phyloP scores from a whole-genome alignment of 2,329 filamentous ascomycete species.

The Venturia aucupariae region DNA sequence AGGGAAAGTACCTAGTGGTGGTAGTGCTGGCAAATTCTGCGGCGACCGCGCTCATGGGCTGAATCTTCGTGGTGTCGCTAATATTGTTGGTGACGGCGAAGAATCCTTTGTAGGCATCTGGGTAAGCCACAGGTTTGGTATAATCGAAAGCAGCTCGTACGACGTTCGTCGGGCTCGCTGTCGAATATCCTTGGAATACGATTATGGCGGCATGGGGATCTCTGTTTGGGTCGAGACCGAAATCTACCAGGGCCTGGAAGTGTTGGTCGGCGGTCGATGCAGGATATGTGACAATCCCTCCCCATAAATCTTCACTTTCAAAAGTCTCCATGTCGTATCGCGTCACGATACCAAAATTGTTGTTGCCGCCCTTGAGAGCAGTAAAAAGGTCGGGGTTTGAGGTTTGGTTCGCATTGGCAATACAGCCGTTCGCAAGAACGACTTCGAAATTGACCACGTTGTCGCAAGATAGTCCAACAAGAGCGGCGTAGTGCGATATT shows the following conservation, averaged over 20 bases:
- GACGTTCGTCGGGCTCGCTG: not conserved
- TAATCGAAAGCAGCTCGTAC: constrained; percentile 18
- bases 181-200: constrained; percentile 10
- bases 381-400: constrained; percentile 24
- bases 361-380: constrained; percentile 28
- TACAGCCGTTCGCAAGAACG: constrained; percentile 20
- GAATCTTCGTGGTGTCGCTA: not conserved
- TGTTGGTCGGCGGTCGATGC: not conserved
- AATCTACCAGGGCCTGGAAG: constrained; percentile 2
- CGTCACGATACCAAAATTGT: constrained; percentile 31
- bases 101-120: constrained; percentile 6
- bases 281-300: constrained; percentile 9
- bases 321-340: constrained; percentile 17
- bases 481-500: constrained; percentile 26
- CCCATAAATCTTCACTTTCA: constrained; percentile 6
- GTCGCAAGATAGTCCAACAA: constrained; percentile 25
- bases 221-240: constrained; percentile 8
- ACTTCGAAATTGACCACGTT: constrained; percentile 28
- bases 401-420: not conserved
- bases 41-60: not conserved
- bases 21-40: not conserved
- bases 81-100: not conserved
- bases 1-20: not conserved
- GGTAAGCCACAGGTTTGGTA: constrained; percentile 14
- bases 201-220: constrained; percentile 7